A percentile compares a stretch with the other conserved stretches of the same genome.
Conservation (phyloP, 1,284 basidiomycete genomes). For the Uromyces viciae-fabae region DNA sequence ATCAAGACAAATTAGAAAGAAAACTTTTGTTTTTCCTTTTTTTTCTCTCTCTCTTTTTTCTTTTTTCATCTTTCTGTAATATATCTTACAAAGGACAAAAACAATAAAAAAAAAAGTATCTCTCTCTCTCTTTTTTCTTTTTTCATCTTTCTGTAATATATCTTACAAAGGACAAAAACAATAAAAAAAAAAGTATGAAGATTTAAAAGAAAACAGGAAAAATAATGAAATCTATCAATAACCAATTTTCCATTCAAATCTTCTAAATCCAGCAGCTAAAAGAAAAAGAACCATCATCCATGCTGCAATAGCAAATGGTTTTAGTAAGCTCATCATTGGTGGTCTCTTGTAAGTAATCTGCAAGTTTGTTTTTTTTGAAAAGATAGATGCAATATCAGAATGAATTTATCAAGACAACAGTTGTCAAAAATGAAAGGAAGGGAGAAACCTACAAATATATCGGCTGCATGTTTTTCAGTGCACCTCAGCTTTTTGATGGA, state of each 20-base stretch:
- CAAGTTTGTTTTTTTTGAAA: too few relatives aligned
- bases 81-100: too few relatives aligned
- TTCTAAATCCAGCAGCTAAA: conserved; percentile 54
- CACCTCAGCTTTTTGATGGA: conserved; percentile 69
- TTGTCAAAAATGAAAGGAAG: conserved; percentile 29
- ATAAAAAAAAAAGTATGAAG: background rate
- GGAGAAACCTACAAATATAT: conserved; percentile 59
- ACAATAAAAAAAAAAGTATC: too few relatives aligned
- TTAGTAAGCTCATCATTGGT: conserved; percentile 70
- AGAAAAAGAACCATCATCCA: conserved; percentile 53
- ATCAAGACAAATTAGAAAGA: too few relatives aligned
- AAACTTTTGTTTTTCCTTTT: too few relatives aligned
- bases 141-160: too few relatives aligned
- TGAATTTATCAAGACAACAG: background rate
- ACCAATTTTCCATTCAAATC: conserved; percentile 48
- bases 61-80: too few relatives aligned
- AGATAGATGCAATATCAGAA: background rate
- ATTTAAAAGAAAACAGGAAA: too few relatives aligned
- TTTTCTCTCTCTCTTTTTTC: too few relatives aligned
- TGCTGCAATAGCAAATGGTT: conserved; percentile 68
- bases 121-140: too few relatives aligned
- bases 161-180: background rate
- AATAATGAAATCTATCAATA: background rate
- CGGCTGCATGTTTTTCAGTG: conserved; percentile 70
- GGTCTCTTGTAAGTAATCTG: conserved; percentile 82